A percentile compares a stretch with the other conserved stretches of the same genome.
These are phyloP conservation scores for Neurospora crassa DNA, from an alignment of 2,329 filamentous ascomycete genomes.

Conservation along the genomic window DNA sequence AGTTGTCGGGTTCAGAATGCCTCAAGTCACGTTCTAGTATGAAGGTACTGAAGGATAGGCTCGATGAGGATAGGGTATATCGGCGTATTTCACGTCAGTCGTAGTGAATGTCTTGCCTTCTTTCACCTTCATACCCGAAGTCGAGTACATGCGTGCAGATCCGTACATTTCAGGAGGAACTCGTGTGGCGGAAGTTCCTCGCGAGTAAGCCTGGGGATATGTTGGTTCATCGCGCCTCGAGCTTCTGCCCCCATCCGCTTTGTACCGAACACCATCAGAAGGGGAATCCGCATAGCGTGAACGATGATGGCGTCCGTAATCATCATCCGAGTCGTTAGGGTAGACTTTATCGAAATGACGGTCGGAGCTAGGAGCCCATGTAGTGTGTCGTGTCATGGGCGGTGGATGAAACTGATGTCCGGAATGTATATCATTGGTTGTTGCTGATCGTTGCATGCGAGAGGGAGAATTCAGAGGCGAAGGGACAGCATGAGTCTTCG, in stretches of 20 bases:
- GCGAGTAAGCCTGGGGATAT: not conserved
- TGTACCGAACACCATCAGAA: conserved; percentile 11
- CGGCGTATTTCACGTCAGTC: conserved; percentile 11
- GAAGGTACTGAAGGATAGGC: not conserved
- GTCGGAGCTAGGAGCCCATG: conserved; percentile 11
- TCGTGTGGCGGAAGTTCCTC: not conserved
- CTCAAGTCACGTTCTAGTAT: not conserved
- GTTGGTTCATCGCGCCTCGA: conserved; percentile 11
- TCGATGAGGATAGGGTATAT: not conserved
- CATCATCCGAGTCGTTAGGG: conserved; percentile 16
- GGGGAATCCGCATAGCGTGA: conserved; percentile 14
- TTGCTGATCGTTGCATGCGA: conserved; percentile 14
- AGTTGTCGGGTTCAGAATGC: not conserved
- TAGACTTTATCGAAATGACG: conserved; percentile 7
- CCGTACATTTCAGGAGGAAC: not conserved
- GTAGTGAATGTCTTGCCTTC: conserved; percentile 5
- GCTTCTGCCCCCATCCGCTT: conserved; percentile 14
- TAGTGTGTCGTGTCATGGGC: conserved; percentile 10
- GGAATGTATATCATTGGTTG: conserved; percentile 9
- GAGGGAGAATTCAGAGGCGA: conserved; percentile 12
- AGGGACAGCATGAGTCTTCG: conserved; percentile 8
- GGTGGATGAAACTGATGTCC: conserved; percentile 5
- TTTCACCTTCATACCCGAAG: conserved; percentile 10
- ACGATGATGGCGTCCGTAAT: conserved; percentile 11
- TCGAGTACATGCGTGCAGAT: not conserved